Evolutionary conservation across 2,329 filamentous ascomycete species (phyloP).

Genomic region (Alternaria dauci): DNA sequence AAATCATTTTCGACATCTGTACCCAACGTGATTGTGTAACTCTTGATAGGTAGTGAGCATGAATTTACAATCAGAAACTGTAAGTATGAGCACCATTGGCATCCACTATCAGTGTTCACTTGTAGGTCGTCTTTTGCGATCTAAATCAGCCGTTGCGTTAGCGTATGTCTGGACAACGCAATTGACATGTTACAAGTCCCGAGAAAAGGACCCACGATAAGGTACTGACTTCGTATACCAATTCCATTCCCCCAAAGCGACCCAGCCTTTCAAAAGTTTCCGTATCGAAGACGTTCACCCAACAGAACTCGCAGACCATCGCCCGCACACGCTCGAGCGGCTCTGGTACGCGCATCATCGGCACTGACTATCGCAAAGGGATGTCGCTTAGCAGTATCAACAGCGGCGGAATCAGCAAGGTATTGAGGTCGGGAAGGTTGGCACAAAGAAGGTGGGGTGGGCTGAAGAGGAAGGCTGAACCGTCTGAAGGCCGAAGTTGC

Average conservation of each 20-base stretch:
- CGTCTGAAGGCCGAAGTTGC: background rate
- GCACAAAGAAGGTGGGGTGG: background rate
- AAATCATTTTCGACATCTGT: fast-evolving
- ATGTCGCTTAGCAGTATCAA: fast-evolving
- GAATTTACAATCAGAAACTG: background rate
- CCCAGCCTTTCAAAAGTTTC: background rate
- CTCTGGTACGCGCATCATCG: background rate
- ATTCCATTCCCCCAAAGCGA: background rate
- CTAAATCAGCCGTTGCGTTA: background rate
- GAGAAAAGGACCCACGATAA: background rate
- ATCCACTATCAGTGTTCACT: background rate
- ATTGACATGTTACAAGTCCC: background rate
- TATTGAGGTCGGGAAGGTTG: no score
- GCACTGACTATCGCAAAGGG: fast-evolving
- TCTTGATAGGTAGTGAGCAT: background rate
- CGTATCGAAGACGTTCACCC: background rate
- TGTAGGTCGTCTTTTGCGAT: background rate
- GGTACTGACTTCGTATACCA: background rate
- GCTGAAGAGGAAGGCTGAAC: background rate
- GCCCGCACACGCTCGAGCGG: background rate
- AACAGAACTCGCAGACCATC: background rate
- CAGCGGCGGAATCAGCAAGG: no score
- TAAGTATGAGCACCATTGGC: background rate
- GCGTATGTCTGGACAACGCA: background rate
- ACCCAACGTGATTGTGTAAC: background rate